Evolutionary conservation across 306 rosid species (phyloP).

Genomic region (Cucurbita pepo): DNA sequence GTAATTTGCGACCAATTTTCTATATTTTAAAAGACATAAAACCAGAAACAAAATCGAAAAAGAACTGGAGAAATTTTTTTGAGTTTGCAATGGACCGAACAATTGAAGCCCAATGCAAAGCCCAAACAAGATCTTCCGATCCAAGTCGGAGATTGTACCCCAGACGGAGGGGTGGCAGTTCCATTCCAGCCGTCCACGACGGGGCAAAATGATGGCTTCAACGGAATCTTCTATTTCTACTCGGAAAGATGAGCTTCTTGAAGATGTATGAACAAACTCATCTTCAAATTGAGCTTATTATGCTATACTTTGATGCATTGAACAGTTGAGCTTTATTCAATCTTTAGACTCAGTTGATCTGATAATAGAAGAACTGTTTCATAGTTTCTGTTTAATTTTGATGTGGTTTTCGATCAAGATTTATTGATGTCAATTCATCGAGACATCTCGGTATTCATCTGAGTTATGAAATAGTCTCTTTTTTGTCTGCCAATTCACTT

Average conservation of each 20-base stretch:
- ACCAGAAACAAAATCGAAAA: no score
- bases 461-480: background rate
- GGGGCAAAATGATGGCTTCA: conserved; percentile 24
- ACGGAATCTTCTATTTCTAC: conserved; percentile 46
- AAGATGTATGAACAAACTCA: background rate
- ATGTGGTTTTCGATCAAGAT: background rate
- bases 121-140: background rate
- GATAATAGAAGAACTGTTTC: background rate
- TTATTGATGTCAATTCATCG: conserved; percentile 46
- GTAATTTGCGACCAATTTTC: no score
- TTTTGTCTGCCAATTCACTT: background rate
- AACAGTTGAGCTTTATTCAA: background rate
- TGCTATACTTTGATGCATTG: background rate
- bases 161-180: background rate
- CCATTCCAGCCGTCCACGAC: conserved; percentile 2
- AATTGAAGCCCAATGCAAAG: background rate
- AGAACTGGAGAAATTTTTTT: no score
- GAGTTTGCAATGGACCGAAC: background rate
- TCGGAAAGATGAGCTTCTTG: conserved; percentile 37
- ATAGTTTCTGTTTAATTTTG: background rate
- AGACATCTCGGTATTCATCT: conserved; percentile 61
- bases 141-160: background rate
- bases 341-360: background rate
- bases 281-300: background rate
- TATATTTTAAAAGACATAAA: no score